Evolutionary conservation across 108 stramenopile genomes (phyloP).

Genomic region (Nannochloropsis gaditana): DNA sequence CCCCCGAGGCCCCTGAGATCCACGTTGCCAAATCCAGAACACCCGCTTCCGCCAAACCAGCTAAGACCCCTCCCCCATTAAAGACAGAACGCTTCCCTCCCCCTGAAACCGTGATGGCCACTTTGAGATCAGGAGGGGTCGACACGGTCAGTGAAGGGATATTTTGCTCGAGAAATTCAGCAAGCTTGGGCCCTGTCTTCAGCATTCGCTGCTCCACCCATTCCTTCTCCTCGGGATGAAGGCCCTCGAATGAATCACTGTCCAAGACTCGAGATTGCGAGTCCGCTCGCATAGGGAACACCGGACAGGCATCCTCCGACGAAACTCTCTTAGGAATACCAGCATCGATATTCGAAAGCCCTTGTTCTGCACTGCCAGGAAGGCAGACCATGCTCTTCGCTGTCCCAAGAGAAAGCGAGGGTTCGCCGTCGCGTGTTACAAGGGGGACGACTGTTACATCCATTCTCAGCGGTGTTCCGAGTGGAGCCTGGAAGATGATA

Average conservation of each 20-base stretch:
- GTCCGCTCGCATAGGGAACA: background rate
- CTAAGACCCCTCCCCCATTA: background rate
- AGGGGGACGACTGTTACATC: background rate
- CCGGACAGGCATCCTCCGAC: background rate
- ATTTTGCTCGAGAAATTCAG: background rate
- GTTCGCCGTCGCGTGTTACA: background rate
- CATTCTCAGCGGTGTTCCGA: background rate
- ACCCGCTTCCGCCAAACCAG: background rate
- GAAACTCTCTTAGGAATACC: background rate
- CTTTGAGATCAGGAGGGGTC: background rate
- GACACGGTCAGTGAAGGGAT: background rate
- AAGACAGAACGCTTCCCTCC: background rate
- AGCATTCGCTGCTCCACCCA: background rate
- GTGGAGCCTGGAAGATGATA: background rate
- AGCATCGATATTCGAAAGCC: background rate
- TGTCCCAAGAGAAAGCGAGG: background rate
- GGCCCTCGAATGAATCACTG: background rate
- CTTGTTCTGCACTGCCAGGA: background rate
- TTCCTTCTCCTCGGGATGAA: background rate
- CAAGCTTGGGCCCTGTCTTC: background rate
- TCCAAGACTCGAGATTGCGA: background rate
- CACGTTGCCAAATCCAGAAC: background rate
- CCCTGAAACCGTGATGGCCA: background rate
- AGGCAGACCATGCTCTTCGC: background rate
- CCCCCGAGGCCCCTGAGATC: background rate